Evolutionary conservation across 2,329 filamentous ascomycete species (phyloP).

Genomic region (Colletotrichum incanum): DNA sequence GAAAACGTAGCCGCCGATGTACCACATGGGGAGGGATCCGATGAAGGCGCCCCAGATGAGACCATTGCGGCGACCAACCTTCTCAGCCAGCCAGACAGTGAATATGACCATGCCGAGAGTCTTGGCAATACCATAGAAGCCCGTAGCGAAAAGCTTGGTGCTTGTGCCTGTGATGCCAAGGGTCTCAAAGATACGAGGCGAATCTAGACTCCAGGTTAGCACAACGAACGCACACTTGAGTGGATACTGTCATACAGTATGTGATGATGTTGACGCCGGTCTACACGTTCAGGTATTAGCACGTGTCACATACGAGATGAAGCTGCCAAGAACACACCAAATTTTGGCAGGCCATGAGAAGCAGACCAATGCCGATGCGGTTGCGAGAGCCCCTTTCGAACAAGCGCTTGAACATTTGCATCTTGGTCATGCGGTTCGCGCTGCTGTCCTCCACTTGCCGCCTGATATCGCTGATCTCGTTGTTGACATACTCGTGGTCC

Average conservation of each 20-base stretch:
- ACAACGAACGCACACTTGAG: not conserved
- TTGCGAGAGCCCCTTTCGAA: constrained; percentile 48
- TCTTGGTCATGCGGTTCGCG: constrained; percentile 35
- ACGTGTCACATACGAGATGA: not conserved
- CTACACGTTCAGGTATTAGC: not conserved
- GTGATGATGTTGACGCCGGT: constrained; percentile 21
- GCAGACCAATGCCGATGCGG: constrained; percentile 63
- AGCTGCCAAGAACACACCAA: not conserved
- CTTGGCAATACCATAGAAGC: constrained; percentile 58
- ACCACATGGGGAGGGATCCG: constrained; percentile 54
- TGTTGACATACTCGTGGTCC: constrained; percentile 57
- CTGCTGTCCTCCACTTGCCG: constrained; percentile 70
- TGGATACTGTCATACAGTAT: not conserved
- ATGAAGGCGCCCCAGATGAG: constrained; percentile 61
- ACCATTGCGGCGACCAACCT: constrained; percentile 62
- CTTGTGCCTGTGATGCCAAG: constrained; percentile 53
- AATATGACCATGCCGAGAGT: constrained; percentile 55
- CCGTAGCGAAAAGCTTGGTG: constrained; percentile 55
- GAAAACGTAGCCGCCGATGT: constrained; percentile 56
- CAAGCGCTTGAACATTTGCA: constrained; percentile 43
- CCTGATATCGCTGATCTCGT: constrained; percentile 68
- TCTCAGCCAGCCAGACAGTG: constrained; percentile 62
- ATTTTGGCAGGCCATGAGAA: constrained; percentile 54
- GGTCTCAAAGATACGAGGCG: constrained; percentile 54
- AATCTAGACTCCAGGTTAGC: constrained; percentile 47